Base-by-base conservation (phyloP, 306 rosid species). In the Lablab purpureus region DNA sequence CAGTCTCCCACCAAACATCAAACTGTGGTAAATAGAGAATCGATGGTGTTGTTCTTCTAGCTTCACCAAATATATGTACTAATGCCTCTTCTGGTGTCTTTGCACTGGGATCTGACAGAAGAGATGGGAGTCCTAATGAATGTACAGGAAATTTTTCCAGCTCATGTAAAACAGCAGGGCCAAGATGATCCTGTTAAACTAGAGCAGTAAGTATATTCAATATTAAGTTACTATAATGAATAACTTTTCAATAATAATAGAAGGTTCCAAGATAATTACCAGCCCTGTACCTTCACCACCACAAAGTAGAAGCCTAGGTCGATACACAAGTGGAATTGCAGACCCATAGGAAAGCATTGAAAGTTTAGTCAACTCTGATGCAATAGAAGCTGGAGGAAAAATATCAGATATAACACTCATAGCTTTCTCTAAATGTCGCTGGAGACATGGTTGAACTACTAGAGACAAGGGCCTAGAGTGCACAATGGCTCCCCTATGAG, bases 101-200 rank as follows among this genome's bases (percentile, higher is more conserved):
- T 71, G 99, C 99, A 91, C 99, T 95, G 15, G 97, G 98, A 90
- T 95, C 99, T 47, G 99, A 92, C 67, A 92, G 90, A 71, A 95
- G 92, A 71, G 99, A 91, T 60, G 98, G 93, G 77, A 95, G 97
- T 80, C 97, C 98, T 75, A 93, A 81, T 36, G 98, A 93, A 85
- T 95, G 99, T 69, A 95, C 94, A 15, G 98, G 99, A 83, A 92
- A 95, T 63, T 95, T 95, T 89, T 95, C 99, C 84, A 95, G 87
- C 81, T 95, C 98, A 72, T 95, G 99, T 81, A 95, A 88, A 87
- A 95, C 86, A 37, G 99, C 99, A 75, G 97, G 99, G 76, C 99
- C 99, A 87, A 95, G 89, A 88, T 95, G 99, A 88, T 95, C 99
- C 99, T 95, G 99, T 89, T 83, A 95, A 88, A 91, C 98, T 95